Conservation (phyloP, 306 rosid genomes). For the Vachellia pachyceras region DNA sequence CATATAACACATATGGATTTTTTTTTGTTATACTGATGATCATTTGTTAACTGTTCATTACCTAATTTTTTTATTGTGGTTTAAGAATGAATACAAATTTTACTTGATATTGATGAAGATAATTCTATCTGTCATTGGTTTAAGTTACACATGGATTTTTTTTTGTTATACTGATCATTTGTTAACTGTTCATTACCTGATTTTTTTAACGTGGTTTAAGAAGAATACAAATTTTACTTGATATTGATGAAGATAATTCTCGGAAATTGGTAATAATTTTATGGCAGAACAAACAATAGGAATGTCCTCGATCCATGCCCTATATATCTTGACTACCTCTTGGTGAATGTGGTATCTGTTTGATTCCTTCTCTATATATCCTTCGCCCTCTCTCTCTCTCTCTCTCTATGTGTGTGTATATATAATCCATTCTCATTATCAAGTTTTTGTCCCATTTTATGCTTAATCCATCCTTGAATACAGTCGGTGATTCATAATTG, state of each 20-base stretch:
- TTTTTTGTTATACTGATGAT: not conserved
- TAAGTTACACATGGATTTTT: not conserved
- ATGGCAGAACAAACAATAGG: not conserved
- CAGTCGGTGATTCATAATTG: no score
- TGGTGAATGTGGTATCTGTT: slow-evolving; percentile 47
- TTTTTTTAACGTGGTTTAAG: not conserved
- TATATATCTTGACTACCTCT: slow-evolving; percentile 62
- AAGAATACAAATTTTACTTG: slow-evolving; percentile 5
- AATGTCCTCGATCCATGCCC: slow-evolving; percentile 48
- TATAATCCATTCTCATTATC: not conserved
- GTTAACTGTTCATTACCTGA: not conserved
- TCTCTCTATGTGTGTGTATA: no score
- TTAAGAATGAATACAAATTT: slow-evolving; percentile 5
- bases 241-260: slow-evolving; percentile 8
- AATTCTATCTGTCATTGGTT: slow-evolving; percentile 24
- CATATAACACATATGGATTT: not conserved
- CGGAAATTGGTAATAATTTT: not conserved
- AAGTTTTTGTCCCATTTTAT: not conserved
- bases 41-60: not conserved
- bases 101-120: not conserved
- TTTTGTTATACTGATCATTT: not conserved
- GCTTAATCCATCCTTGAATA: no score
- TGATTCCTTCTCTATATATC: slow-evolving; percentile 24
- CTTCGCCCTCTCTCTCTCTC: not conserved
- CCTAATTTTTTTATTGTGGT: not conserved